Base-by-base conservation (phyloP, 2,329 filamentous ascomycete genomes). In the Domatiomyces catenatus region DNA sequence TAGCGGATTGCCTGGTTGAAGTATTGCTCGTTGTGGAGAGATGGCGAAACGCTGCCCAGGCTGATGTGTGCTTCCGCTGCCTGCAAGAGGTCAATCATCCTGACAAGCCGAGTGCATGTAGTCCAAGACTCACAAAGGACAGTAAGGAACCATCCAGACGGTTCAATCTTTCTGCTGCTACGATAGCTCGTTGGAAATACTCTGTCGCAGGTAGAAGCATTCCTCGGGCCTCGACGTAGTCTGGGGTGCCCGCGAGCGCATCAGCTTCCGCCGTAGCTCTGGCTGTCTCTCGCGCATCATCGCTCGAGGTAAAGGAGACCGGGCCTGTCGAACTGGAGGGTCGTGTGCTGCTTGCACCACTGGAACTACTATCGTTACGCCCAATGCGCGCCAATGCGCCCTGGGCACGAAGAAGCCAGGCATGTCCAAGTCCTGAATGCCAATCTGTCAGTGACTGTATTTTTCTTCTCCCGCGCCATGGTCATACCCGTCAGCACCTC, bases 21-120 rank as follows among this genome's bases (percentile, higher is more conserved):
- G 49, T 71, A 66, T 12, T 62, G 62, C 54, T 71, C 64, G 52
- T 73, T 73, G 42, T 61, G 58, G 32, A 69, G 66, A 6, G 67
- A 60, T 19, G 67, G 68, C 3, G 70, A 71, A 1, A 73, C 71
- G 50, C 75, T 76, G 12, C 73, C 73, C 15, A 76, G 58, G 49
- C 69, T 74, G 69, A 75, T 75, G 52, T 69, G 69, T 32, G 72
- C 69, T 62, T 76, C 73, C 18, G 73, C 73, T 32, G 72, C 67
- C 71, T 74, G 53, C 36, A 36, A 17, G 18, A 51, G 53, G 59
- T 60, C 49, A 46, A 12, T 32, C 20, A 24, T 12, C n/a, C 48
- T 46, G 46, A 50, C 49, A 52, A 36, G 51, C 52, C 43, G 54
- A 54, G 45, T 52, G 52, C 19, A 54, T 46, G 10, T 15, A 36